Conservation (phyloP, 441 rosid genomes). For the Manihot esculenta region DNA sequence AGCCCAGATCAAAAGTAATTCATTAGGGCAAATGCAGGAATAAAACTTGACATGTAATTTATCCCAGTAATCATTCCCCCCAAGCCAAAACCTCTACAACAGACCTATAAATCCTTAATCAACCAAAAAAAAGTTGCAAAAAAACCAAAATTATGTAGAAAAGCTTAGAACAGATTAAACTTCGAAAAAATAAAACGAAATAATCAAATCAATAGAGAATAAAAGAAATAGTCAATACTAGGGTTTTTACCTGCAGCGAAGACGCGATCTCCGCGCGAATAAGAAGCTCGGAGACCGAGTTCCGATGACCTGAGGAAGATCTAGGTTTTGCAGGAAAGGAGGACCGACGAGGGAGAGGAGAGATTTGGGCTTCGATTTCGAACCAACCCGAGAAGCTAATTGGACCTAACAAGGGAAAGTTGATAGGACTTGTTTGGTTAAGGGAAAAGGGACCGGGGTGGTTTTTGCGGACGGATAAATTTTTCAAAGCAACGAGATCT, state of each 20-base stretch:
- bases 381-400: slow-evolving; percentile 32
- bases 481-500: slow-evolving; percentile 25
- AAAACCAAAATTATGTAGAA: background rate
- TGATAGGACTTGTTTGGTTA: background rate
- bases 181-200: background rate
- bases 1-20: background rate
- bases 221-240: background rate
- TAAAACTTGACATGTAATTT: background rate
- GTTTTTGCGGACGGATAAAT: background rate
- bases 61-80: background rate
- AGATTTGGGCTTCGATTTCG: slow-evolving; percentile 30
- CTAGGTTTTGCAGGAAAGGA: slow-evolving; percentile 20
- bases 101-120: background rate
- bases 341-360: slow-evolving; percentile 34
- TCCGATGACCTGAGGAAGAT: slow-evolving; percentile 23
- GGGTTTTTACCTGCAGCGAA: slow-evolving; percentile 19
- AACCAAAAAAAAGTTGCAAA: background rate
- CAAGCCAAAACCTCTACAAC: too few relatives aligned
- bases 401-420: slow-evolving; percentile 27
- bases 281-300: slow-evolving; percentile 22
- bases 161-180: background rate
- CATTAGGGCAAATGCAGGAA: background rate
- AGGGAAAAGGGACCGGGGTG: background rate
- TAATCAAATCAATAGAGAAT: background rate
- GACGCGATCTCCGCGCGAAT: slow-evolving; percentile 9